Percentiles rank a stretch among this genome's conserved stretches.
phyloP scores from a whole-genome alignment of 202 grass and related monocot genomes.

The Carex arenaria region DNA sequence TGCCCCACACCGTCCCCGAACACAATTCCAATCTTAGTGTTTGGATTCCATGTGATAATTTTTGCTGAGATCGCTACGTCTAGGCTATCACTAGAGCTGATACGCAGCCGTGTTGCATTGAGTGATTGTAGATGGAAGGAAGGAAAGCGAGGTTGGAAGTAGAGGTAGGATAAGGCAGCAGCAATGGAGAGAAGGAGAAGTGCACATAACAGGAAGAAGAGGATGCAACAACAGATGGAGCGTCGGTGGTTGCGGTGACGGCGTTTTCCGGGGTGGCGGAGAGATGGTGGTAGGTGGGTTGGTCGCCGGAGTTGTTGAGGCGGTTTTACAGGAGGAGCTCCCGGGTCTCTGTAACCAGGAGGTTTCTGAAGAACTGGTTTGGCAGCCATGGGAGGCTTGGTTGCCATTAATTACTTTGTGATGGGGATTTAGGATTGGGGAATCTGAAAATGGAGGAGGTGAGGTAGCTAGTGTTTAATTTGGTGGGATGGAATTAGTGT shows the following conservation, averaged over 20 bases:
- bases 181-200: slow-evolving; percentile 41
- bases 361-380: slow-evolving; percentile 46
- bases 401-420: slow-evolving; percentile 5
- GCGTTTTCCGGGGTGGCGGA: slow-evolving; percentile 35
- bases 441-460: neutral
- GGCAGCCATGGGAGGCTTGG: slow-evolving; percentile 4
- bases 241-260: slow-evolving; percentile 10
- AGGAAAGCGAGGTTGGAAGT: slow-evolving; percentile 70
- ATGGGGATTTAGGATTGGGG: neutral
- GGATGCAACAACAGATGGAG: slow-evolving; percentile 37
- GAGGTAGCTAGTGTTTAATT: neutral
- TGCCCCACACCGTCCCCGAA: slow-evolving; percentile 54
- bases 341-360: slow-evolving; percentile 32
- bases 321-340: slow-evolving; percentile 26
- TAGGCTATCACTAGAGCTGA: slow-evolving; percentile 31
- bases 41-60: slow-evolving; percentile 62
- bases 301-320: slow-evolving; percentile 43
- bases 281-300: slow-evolving; percentile 28
- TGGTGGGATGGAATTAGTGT: neutral
- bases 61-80: slow-evolving; percentile 35
- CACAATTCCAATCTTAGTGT: slow-evolving; percentile 48
- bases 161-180: slow-evolving; percentile 72
- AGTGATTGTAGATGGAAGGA: slow-evolving; percentile 67
- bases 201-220: slow-evolving; percentile 39
- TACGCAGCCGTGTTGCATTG: slow-evolving; percentile 32